These are phyloP conservation scores for Grosmannia penicillata DNA, from an alignment of 2,329 filamentous ascomycete species.

Conservation along the genomic window DNA sequence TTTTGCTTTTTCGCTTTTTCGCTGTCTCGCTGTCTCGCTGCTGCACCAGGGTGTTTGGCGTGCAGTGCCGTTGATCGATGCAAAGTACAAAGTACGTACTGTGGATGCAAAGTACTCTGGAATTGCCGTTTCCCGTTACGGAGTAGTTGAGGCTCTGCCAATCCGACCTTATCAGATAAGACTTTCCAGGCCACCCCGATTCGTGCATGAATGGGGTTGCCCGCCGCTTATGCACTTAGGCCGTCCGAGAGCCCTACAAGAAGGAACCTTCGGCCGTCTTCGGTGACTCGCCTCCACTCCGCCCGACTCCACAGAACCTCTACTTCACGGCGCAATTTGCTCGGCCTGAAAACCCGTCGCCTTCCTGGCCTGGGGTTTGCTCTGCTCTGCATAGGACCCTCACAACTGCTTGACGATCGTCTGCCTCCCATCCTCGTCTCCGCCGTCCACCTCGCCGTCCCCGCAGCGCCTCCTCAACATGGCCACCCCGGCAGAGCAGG, in stretches of 20 bases:
- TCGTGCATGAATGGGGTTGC: neutral
- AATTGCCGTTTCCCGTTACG: too few species aligned
- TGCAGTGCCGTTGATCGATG: too few species aligned
- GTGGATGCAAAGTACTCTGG: too few species aligned
- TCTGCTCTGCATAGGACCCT: neutral
- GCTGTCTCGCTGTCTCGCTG: too few species aligned
- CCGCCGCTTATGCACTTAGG: neutral
- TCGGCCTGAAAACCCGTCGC: neutral
- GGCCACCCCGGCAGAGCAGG: conserved; percentile 42
- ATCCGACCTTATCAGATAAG: too few species aligned
- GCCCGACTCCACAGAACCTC: neutral
- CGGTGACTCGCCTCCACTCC: conserved; percentile 5
- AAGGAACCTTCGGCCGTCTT: conserved; percentile 10
- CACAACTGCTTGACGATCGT: neutral
- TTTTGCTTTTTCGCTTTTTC: too few species aligned
- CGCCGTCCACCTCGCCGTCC: neutral
- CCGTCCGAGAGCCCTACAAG: neutral
- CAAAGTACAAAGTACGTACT: too few species aligned
- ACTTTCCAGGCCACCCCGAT: too few species aligned
- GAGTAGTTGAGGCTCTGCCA: too few species aligned
- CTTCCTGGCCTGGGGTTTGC: neutral
- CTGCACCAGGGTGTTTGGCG: too few species aligned
- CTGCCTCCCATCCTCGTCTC: neutral
- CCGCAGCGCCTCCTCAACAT: conserved; percentile 7
- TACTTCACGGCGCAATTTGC: neutral